Evolutionary conservation across 345 rosid genomes (phyloP), one percentile per base, ranked within the genome.

Genomic region (Microthlaspi erraticum): DNA sequence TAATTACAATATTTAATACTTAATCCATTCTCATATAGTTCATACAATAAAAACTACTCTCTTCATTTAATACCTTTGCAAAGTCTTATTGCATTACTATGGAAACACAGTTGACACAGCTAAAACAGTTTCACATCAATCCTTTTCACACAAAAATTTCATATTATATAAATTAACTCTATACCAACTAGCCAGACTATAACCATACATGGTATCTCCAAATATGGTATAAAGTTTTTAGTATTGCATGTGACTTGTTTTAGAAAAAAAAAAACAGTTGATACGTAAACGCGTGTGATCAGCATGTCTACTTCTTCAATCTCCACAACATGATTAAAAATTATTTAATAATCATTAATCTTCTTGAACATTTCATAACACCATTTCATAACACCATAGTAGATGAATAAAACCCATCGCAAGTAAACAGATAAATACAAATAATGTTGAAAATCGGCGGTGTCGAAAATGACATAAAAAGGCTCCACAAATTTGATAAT

Each of bases 401-500:
- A 50, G 13, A 38, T 14, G 42, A 18, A 71, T 38, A 32, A 71
- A 71, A 8, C 6, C n/a, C 37, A 52, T n/a, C 13, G 29, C 43
- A 36, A 45, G 29, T 44, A 54, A 54, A 18, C 1, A 10, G 46
- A 33, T 12, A 57, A 48, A 65, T 38, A 19, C 31, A 12, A 49
- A 58, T 18, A 65, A 48, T 73, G 23, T 44, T 36, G 23, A 45
- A 36, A 64, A 45, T 64, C 39, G 71, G 72, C 60, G 38, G 66
- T 65, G 66, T 48, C 66, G 72, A 64, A 64, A 57, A 64, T 65
- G 72, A 66, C 53, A 74, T 33, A 66, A 32, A 14, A 57, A 64
- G 71, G 59, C 65, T 48, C 77, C 71, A 49, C 66, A 43, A 64
- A 29, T 10, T 20, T 64, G 77, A 57, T 73, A 57, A 50, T 66